Evolutionary conservation across 1,139 yeast genomes (phyloP).

Genomic region (Yamadazyma dushanensis): DNA sequence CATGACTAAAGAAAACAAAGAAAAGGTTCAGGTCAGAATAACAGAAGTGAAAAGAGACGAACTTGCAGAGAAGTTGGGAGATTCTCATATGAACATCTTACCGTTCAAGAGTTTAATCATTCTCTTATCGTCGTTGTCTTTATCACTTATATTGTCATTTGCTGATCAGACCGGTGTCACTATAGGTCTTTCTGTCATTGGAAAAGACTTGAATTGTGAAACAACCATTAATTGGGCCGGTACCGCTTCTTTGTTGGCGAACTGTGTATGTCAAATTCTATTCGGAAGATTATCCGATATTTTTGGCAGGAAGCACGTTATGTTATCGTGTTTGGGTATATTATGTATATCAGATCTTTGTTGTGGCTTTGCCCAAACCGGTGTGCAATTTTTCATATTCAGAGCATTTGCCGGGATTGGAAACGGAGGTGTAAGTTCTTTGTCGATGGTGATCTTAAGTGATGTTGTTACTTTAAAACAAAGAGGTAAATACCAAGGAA

Average conservation of each 20-base stretch:
- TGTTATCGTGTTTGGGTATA: slow-evolving; percentile 30
- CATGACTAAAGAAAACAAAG: slow-evolving; percentile 1
- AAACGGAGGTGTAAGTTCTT: slow-evolving; percentile 41
- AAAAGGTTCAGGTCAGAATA: slow-evolving; percentile 7
- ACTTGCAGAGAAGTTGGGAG: slow-evolving; percentile 34
- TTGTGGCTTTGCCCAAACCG: slow-evolving; percentile 43
- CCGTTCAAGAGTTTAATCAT: slow-evolving; percentile 31
- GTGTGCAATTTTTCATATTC: slow-evolving; percentile 40
- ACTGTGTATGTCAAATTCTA: slow-evolving; percentile 45
- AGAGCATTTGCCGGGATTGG: slow-evolving; percentile 48
- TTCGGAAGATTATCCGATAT: slow-evolving; percentile 47
- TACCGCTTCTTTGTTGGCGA: slow-evolving; percentile 47
- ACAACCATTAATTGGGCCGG: slow-evolving; percentile 53
- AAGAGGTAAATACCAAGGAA: slow-evolving; percentile 45
- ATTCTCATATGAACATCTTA: slow-evolving; percentile 36
- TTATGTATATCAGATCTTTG: slow-evolving; percentile 38
- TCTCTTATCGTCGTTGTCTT: slow-evolving; percentile 28
- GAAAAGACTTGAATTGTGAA: slow-evolving; percentile 35
- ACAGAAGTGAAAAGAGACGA: slow-evolving; percentile 14
- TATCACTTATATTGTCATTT: slow-evolving; percentile 28
- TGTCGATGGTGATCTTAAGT: slow-evolving; percentile 42
- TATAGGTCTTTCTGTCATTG: slow-evolving; percentile 37
- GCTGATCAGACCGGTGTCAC: slow-evolving; percentile 48
- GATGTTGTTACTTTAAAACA: slow-evolving; percentile 44
- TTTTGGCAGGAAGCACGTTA: slow-evolving; percentile 41